phyloP scores from a whole-genome alignment of 805 yeast genomes.

The Ogataea sp. region DNA sequence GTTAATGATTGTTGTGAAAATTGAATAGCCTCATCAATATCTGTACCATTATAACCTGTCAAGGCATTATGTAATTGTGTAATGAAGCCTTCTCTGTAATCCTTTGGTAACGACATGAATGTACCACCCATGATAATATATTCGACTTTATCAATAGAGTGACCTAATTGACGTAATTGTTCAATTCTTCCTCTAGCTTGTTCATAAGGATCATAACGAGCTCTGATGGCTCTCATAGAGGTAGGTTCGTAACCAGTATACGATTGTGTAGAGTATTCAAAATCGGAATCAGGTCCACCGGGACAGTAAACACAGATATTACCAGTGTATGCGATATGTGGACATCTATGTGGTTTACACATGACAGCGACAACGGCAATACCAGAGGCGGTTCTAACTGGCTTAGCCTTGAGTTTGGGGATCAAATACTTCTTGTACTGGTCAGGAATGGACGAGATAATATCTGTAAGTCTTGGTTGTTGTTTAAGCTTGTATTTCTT shows the following conservation, averaged over 20 bases:
- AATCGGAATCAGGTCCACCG: conserved; percentile 98
- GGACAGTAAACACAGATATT: conserved; percentile 98
- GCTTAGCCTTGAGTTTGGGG: conserved; percentile 96
- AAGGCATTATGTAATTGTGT: conserved; percentile 89
- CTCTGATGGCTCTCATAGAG: conserved; percentile 98
- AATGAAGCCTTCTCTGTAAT: conserved; percentile 84
- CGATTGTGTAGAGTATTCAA: conserved; percentile 95
- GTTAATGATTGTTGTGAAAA: conserved; percentile 92
- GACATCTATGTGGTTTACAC: conserved; percentile 99
- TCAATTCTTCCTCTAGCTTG: conserved; percentile 97
- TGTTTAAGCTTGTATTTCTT: conserved; percentile 86
- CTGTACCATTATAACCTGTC: conserved; percentile 82
- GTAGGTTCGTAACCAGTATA: conserved; percentile 99
- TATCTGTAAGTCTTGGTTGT: conserved; percentile 93
- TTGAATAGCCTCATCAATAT: conserved; percentile 82
- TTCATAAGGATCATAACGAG: conserved; percentile 96
- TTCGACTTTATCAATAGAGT: conserved; percentile 94
- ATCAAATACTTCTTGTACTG: conserved; percentile 85
- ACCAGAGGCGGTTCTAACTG: conserved; percentile 97
- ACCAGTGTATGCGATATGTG: conserved; percentile 98
- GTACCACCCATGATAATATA: conserved; percentile 99
- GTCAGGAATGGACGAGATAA: conserved; percentile 91
- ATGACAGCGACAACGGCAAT: conserved; percentile 98
- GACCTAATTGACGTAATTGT: conserved; percentile 91
- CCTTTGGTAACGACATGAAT: conserved; percentile 88